Percentiles rank a stretch among this genome's conserved stretches.
These are phyloP conservation scores for Aspergillus amoenus DNA, from an alignment of 2,329 filamentous ascomycete genomes.

Conservation along the genomic window DNA sequence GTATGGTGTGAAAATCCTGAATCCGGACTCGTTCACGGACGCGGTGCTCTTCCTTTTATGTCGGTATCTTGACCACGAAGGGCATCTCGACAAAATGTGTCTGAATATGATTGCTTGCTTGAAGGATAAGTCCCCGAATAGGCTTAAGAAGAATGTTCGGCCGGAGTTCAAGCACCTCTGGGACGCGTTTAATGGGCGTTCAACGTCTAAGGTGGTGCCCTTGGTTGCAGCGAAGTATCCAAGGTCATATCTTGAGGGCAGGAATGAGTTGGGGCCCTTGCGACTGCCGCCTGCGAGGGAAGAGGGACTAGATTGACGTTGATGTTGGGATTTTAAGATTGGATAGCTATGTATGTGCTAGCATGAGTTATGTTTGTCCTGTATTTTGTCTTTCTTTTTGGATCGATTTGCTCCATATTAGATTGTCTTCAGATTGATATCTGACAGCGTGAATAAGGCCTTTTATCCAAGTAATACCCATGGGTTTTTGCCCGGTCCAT, in stretches of 20 bases:
- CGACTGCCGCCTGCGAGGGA: background rate
- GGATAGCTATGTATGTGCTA: background rate
- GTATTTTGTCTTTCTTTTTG: background rate
- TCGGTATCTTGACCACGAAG: background rate
- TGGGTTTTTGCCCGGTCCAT: no score
- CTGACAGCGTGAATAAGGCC: no score
- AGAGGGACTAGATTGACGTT: background rate
- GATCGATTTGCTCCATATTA: background rate
- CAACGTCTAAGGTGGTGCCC: background rate
- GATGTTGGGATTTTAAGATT: background rate
- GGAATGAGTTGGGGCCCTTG: background rate
- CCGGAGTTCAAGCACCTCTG: background rate
- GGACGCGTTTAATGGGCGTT: background rate
- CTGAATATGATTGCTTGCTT: background rate
- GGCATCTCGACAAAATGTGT: background rate
- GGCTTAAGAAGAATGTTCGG: background rate
- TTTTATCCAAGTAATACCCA: no score
- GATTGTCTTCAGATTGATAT: background rate
- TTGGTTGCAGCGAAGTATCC: background rate
- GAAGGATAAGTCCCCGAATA: background rate
- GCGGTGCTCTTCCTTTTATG: background rate
- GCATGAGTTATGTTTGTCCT: background rate
- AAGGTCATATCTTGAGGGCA: no score
- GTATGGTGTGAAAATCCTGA: background rate
- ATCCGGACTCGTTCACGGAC: background rate